Percentiles rank a stretch among this genome's conserved stretches.
phyloP scores from a whole-genome alignment of 2,329 filamentous ascomycete species.

The Fusarium neocosmosporiellum region DNA sequence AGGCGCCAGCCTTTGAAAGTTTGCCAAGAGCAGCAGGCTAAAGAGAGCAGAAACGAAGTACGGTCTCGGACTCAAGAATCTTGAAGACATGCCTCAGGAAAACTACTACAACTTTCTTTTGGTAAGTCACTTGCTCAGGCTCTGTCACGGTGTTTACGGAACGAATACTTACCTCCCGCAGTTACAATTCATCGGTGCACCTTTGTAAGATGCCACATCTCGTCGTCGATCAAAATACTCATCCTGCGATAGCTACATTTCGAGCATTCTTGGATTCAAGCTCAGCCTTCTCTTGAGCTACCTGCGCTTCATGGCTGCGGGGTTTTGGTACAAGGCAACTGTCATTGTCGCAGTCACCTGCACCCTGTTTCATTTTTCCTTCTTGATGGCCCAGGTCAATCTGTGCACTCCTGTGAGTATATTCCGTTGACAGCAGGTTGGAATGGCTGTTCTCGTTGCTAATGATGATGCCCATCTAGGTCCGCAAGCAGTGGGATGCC shows the following conservation, averaged over 20 bases:
- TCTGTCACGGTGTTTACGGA: background rate
- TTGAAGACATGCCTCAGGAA: conserved; percentile 51
- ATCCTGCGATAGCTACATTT: conserved; percentile 49
- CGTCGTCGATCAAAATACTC: background rate
- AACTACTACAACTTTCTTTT: conserved; percentile 55
- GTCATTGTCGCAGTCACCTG: conserved; percentile 50
- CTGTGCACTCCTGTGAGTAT: conserved; percentile 49
- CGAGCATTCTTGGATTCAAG: conserved; percentile 59
- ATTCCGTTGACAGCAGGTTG: accelerated
- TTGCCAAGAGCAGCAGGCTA: background rate
- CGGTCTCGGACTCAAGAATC: conserved; percentile 52
- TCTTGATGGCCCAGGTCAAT: conserved; percentile 50
- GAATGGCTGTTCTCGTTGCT: background rate
- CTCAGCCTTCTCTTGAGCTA: conserved; percentile 58
- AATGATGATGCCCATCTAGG: background rate
- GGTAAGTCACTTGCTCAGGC: conserved; percentile 7
- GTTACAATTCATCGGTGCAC: conserved; percentile 55
- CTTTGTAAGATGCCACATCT: conserved; percentile 48
- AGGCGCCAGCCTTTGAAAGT: conserved; percentile 12
- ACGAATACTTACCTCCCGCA: background rate
- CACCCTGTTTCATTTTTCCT: conserved; percentile 53
- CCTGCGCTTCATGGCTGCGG: conserved; percentile 56
- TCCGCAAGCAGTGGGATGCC: conserved; percentile 55
- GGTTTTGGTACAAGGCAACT: conserved; percentile 48
- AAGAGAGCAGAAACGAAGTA: conserved; percentile 54